Evolutionary conservation across 768 basidiomycete species (phyloP), one percentile per base, ranked within the genome.

Genomic region (Collybiopsis luxurians): DNA sequence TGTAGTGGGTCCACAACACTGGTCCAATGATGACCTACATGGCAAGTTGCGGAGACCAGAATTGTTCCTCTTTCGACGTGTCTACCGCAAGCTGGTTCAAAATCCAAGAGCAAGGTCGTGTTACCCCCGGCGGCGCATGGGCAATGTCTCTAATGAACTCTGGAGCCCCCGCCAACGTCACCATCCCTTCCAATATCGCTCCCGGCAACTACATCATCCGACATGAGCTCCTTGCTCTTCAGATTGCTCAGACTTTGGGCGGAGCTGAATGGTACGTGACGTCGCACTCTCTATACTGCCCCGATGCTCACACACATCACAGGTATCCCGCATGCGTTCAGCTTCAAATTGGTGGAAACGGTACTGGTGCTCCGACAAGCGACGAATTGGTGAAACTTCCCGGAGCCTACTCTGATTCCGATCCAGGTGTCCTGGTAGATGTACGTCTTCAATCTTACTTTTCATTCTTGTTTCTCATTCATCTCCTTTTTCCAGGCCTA

Each of bases 1-100:
- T n/a, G n/a, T 30, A 59, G 58, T 81, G 79, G 80, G 74, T 74
- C 0, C 80, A 81, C 58, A 64, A 80, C 45, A 74, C 64, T 2
- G 81, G 80, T 4, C 80, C 80, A 10, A 61, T 80, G 63, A 71
- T 82, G 68, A 81, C 79, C 28, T 83, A 83, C 60, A 75, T 83
- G 77, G 70, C 79, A 1, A 57, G 67, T 23, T 83, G 83, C 65
- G 66, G 66, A 19, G 71, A 73, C 0, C 13, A 30, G 15, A 19
- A 21, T 39, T 81, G 81, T 62, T 71, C 73, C 51, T 63, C 74
- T 47, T 80, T 76, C 64, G 60, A 79, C 57, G 48, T 76, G 1
- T 68, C 71, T 36, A 55, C 69, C 30, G 77, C 78, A 7, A 62
- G 75, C 59, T 82, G 76, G 77, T 79, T 82, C 72, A 82, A 82